phyloP scores from a whole-genome alignment of 768 basidiomycete genomes.

The Pleurotus citrinopileatus region DNA sequence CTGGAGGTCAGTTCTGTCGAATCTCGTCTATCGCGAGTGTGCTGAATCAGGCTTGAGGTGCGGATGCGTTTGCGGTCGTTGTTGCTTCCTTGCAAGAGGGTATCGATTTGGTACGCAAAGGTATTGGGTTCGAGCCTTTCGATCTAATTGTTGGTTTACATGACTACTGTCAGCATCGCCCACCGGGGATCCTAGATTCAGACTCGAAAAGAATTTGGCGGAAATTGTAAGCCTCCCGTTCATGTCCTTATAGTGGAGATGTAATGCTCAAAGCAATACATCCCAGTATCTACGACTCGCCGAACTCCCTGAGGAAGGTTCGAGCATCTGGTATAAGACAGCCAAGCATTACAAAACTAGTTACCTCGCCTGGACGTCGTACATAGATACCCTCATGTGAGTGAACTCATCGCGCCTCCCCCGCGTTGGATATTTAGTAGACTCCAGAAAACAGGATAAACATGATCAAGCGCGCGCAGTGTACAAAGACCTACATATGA shows the following conservation, averaged over 20 bases:
- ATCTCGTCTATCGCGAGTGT: background rate
- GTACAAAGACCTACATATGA: slow-evolving; percentile 64
- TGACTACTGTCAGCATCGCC: slow-evolving; percentile 43
- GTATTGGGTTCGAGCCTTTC: slow-evolving; percentile 26
- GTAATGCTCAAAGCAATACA: too few species aligned
- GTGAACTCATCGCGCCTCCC: slow-evolving; percentile 20
- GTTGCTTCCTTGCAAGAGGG: slow-evolving; percentile 62
- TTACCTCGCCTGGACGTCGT: slow-evolving; percentile 74
- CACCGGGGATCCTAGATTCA: slow-evolving; percentile 70
- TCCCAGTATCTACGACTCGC: slow-evolving; percentile 45
- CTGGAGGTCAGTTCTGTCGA: slow-evolving; percentile 30
- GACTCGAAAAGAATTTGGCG: slow-evolving; percentile 82
- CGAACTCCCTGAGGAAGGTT: slow-evolving; percentile 50
- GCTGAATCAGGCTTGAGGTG: slow-evolving; percentile 26
- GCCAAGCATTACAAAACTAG: slow-evolving; percentile 66
- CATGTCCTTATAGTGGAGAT: background rate
- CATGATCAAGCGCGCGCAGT: slow-evolving; percentile 61
- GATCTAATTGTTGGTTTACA: background rate
- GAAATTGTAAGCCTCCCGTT: slow-evolving; percentile 54
- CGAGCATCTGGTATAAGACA: slow-evolving; percentile 64
- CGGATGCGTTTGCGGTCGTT: slow-evolving; percentile 48
- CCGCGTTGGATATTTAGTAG: slow-evolving; percentile 10
- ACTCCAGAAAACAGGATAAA: slow-evolving; percentile 46
- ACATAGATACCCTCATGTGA: slow-evolving; percentile 73
- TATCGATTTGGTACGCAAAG: slow-evolving; percentile 56